A percentile compares a stretch with the other conserved stretches of the same genome.
Evolutionary conservation across 1,284 basidiomycete species (phyloP).

Genomic region (Irpex sp.): DNA sequence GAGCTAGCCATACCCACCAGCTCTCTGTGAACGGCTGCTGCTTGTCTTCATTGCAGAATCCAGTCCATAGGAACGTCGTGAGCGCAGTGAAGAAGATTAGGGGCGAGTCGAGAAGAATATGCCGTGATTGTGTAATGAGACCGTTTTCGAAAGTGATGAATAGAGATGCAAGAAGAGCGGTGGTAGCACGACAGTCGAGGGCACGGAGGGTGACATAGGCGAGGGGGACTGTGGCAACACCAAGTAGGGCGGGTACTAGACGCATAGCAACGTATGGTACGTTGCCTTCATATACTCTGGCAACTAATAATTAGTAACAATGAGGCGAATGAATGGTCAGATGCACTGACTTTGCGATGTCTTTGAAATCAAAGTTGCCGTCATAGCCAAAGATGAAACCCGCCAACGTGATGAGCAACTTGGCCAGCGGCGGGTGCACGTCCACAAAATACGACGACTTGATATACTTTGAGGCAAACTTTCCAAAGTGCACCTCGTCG

Average conservation of each 20-base stretch:
- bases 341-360: slow-evolving; percentile 84
- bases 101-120: slow-evolving; percentile 96
- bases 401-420: slow-evolving; percentile 90
- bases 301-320: slow-evolving; percentile 10
- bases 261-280: slow-evolving; percentile 98
- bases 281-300: slow-evolving; percentile 68
- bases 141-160: slow-evolving; percentile 98
- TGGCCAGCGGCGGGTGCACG: slow-evolving; percentile 96
- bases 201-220: slow-evolving; percentile 93
- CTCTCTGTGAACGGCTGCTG: slow-evolving; percentile 73
- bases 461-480: slow-evolving; percentile 90
- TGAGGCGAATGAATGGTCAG: neutral
- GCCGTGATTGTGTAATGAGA: slow-evolving; percentile 90
- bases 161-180: slow-evolving; percentile 85
- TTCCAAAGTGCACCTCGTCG: slow-evolving; percentile 96
- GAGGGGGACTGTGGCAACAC: slow-evolving; percentile 86
- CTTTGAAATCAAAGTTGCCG: slow-evolving; percentile 95
- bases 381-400: slow-evolving; percentile 90
- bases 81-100: slow-evolving; percentile 97
- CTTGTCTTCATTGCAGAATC: slow-evolving; percentile 90
- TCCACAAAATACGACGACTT: slow-evolving; percentile 92
- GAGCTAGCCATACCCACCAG: slow-evolving; percentile 94
- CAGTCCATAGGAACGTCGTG: slow-evolving; percentile 83
- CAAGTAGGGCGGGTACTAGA: slow-evolving; percentile 85
- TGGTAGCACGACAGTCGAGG: slow-evolving; percentile 86